Evolutionary conservation across 2,329 filamentous ascomycete species (phyloP).

Genomic region (Neopestalotiopsis sp.): DNA sequence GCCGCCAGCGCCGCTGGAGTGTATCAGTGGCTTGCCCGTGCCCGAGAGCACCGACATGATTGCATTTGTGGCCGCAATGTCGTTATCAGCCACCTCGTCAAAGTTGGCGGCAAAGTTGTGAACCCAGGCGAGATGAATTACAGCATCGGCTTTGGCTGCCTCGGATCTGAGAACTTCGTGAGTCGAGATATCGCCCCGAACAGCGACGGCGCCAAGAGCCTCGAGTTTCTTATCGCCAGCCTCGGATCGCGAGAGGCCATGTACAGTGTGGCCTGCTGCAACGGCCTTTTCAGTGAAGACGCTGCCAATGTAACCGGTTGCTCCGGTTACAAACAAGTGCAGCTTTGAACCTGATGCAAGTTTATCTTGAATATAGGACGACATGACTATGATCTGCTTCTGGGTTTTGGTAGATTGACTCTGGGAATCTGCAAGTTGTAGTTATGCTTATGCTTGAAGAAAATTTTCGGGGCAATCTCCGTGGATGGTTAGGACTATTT

Average conservation of each 20-base stretch:
- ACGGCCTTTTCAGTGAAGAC: conserved; percentile 43
- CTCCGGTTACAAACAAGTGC: conserved; percentile 47
- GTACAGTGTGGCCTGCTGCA: conserved; percentile 44
- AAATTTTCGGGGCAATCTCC: too few relatives aligned
- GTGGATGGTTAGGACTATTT: too few relatives aligned
- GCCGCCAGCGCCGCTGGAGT: conserved; percentile 40
- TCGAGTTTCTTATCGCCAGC: conserved; percentile 41
- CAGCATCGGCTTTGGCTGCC: conserved; percentile 45
- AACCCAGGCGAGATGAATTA: conserved; percentile 46
- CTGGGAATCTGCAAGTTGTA: background rate
- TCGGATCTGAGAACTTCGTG: conserved; percentile 44
- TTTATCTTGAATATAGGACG: conserved; percentile 6
- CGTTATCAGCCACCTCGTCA: conserved; percentile 34
- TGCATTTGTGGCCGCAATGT: conserved; percentile 44
- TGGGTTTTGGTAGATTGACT: background rate
- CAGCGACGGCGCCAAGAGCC: conserved; percentile 43
- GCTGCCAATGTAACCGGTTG: conserved; percentile 44
- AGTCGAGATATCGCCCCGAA: conserved; percentile 45
- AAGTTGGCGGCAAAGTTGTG: conserved; percentile 34
- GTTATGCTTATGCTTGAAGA: background rate
- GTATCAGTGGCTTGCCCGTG: conserved; percentile 41
- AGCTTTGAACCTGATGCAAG: conserved; percentile 10
- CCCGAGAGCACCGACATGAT: conserved; percentile 41
- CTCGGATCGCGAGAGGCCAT: conserved; percentile 46
- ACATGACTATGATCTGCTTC: background rate